A percentile compares a stretch with the other conserved stretches of the same genome.
These are phyloP conservation scores for Solanum rostratum DNA, from an alignment of 257 asterid genomes.

Conservation along the genomic window DNA sequence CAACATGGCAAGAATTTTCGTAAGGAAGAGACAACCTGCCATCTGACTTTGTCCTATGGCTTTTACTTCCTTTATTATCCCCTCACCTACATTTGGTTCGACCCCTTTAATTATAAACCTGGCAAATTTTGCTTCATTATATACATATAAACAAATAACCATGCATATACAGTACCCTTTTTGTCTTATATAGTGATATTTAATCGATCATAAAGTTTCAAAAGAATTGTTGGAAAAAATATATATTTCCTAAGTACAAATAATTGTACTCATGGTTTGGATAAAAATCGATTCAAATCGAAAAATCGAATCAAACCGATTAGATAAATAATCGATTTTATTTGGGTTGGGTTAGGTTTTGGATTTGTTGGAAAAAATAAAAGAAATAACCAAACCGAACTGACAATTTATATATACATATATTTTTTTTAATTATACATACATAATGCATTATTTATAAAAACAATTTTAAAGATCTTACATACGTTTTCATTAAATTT, in stretches of 20 bases:
- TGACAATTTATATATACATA: too few relatives aligned
- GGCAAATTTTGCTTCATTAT: slow-evolving; percentile 7
- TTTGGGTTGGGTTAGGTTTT: too few relatives aligned
- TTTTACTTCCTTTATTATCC: background rate
- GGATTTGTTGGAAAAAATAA: too few relatives aligned
- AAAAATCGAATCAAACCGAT: too few relatives aligned
- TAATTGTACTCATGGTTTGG: background rate
- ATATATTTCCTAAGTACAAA: background rate
- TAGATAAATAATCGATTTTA: too few relatives aligned
- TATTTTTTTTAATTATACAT: too few relatives aligned
- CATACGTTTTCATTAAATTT: too few relatives aligned
- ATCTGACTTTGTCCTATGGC: slow-evolving; percentile 6
- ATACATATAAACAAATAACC: too few relatives aligned
- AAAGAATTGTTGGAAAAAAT: background rate
- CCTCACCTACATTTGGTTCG: slow-evolving; percentile 2
- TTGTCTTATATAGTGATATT: background rate
- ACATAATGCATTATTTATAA: too few relatives aligned
- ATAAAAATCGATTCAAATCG: too few relatives aligned
- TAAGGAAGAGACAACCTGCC: background rate
- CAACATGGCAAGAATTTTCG: background rate
- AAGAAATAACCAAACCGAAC: too few relatives aligned
- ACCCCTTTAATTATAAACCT: slow-evolving; percentile 15
- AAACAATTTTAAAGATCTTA: too few relatives aligned
- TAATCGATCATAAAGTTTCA: background rate
- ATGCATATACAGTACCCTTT: background rate